Conservation (phyloP, 169 alveolate species). For the Cryptosporidium viatorum region DNA sequence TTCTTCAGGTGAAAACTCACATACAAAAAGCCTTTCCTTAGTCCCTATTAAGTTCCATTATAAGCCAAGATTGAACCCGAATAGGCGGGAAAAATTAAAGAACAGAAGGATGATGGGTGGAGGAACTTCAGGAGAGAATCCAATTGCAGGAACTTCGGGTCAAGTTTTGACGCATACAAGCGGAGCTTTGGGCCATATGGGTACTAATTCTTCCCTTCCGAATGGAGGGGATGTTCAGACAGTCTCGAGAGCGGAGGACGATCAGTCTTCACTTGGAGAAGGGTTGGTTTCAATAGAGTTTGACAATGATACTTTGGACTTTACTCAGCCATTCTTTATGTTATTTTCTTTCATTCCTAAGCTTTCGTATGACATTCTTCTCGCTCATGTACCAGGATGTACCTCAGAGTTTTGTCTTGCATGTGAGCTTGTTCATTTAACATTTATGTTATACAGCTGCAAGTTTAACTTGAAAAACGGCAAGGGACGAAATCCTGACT, state of each 20-base stretch:
- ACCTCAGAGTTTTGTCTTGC: slow-evolving; percentile 54
- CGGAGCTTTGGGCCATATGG: not conserved
- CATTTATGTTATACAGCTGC: slow-evolving; percentile 57
- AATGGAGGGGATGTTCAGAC: slow-evolving; percentile 28
- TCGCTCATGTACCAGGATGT: slow-evolving; percentile 31
- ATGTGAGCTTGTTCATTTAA: slow-evolving; percentile 57
- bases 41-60: slow-evolving; percentile 63
- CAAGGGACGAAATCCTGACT: not conserved
- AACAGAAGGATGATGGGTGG: slow-evolving; percentile 19
- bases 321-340: slow-evolving; percentile 67
- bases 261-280: not conserved
- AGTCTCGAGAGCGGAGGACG: slow-evolving; percentile 26
- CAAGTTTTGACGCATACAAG: not conserved
- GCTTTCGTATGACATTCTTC: slow-evolving; percentile 37
- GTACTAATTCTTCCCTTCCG: not conserved
- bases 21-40: slow-evolving; percentile 13
- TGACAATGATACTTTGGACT: slow-evolving; percentile 61
- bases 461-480: slow-evolving; percentile 6
- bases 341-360: slow-evolving; percentile 34
- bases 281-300: slow-evolving; percentile 46
- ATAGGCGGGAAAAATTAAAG: slow-evolving; percentile 46
- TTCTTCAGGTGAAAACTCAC: not conserved
- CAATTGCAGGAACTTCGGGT: not conserved
- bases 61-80: slow-evolving; percentile 44
- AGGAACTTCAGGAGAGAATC: not conserved